Base-by-base conservation (phyloP, 805 yeast species). In the Saccharomycopsis babjevae region DNA sequence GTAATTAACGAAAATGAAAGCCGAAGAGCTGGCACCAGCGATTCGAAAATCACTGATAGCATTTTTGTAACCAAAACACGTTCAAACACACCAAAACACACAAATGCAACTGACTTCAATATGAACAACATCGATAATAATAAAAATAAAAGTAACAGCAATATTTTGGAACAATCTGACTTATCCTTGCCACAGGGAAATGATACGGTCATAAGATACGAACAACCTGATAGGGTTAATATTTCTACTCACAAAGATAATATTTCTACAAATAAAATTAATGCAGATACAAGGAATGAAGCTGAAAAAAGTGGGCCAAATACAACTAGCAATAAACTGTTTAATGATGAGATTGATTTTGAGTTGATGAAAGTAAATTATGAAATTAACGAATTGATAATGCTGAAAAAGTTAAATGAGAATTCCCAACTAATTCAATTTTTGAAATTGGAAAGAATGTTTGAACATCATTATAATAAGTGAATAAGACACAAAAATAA, bases 401-500 rank as follows among this genome's bases (percentile, higher is more conserved):
- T 25, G 50, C 57, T 36, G 56, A 55, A 58, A 22, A 46, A 58
- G 46, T 20, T 58, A 15, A 20, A 32, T 13, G 57, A 62, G n/a
- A 57, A 60, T 11, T 20, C 42, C 10, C 61, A 58, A 54, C n/a
- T 62, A 18, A 54, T 62, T 1, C 56, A 57, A n/a, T 62, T 62
- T 54, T 39, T 62, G 22, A 28, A 40, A n/a, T 58, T 62, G 25
- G 65, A 62, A 40, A 42, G 62, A 50, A 55, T 58, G 56, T 60
- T 62, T 40, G 63, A 54, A 34, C 57, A 52, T n/a, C 50, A 60
- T 8, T 40, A 56, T 46, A 25, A 46, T 25, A 46, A 25, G 32
- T 46, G 15, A 46, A 7, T 5, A 11, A 22, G n/a, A n/a, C n/a
- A n/a, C n/a, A n/a, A n/a, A n/a, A n/a, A n/a, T n/a, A n/a, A n/a